Percentiles rank a stretch among this genome's conserved stretches.
Evolutionary conservation across 352 stramenopile species (phyloP).

Genomic region (Thalassiosira mediterranea): DNA sequence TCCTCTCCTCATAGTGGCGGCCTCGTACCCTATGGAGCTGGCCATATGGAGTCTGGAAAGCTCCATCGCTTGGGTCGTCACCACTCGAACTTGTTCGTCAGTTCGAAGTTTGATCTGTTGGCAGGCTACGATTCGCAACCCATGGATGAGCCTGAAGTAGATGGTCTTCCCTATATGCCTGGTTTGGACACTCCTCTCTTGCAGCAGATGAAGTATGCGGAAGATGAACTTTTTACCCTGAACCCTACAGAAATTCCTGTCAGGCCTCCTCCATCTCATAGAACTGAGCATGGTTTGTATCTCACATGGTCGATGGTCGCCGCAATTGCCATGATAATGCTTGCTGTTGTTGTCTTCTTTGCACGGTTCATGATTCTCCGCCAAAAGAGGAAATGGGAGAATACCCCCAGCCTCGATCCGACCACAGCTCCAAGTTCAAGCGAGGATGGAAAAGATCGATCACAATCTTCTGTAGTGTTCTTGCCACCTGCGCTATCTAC

Average conservation of each 20-base stretch:
- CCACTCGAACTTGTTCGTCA: conserved; percentile 45
- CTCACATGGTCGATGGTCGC: conserved; percentile 62
- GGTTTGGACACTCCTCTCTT: conserved; percentile 2
- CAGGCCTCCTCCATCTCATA: conserved; percentile 36
- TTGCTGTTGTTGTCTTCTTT: conserved; percentile 42
- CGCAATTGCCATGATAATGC: conserved; percentile 33
- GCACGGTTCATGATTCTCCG: conserved; percentile 49
- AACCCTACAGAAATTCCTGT: conserved; percentile 21
- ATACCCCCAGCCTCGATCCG: conserved; percentile 32
- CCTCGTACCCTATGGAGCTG: conserved; percentile 34
- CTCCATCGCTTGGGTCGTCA: conserved; percentile 39
- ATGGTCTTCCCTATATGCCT: conserved; percentile 11
- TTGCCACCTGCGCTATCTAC: conserved; percentile 4
- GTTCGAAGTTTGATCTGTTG: conserved; percentile 34
- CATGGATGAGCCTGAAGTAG: conserved; percentile 17
- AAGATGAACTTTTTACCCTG: conserved; percentile 2
- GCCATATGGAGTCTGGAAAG: conserved; percentile 25
- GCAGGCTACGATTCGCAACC: conserved; percentile 15
- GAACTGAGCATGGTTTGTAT: conserved; percentile 59
- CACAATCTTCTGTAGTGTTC: conserved; percentile 21
- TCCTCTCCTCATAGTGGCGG: conserved; percentile 15
- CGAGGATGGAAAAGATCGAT: conserved; percentile 27
- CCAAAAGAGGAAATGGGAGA: conserved; percentile 58
- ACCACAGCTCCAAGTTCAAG: conserved; percentile 40
- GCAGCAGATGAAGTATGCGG: background rate